Conservation (phyloP, 2,329 filamentous ascomycete genomes). For the Helotiales sp. region DNA sequence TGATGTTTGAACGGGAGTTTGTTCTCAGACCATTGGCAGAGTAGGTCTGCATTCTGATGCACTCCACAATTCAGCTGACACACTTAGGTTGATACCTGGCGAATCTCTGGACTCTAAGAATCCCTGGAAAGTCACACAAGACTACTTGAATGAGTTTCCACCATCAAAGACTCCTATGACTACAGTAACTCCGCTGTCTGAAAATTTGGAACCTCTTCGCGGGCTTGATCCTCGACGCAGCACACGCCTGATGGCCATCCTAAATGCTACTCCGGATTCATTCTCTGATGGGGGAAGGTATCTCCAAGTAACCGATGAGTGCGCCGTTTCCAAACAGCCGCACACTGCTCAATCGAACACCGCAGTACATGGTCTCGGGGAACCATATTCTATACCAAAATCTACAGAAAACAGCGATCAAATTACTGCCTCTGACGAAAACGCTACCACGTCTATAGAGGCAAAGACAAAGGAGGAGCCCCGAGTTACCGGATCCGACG, state of each 20-base stretch:
- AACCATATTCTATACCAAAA: too few species aligned
- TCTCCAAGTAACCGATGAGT: neutral
- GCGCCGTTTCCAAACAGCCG: neutral
- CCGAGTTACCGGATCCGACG: neutral
- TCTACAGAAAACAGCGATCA: neutral
- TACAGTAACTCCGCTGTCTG: constrained; percentile 61
- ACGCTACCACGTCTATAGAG: neutral
- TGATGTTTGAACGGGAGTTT: constrained; percentile 91
- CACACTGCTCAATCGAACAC: neutral
- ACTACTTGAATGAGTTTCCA: constrained; percentile 65
- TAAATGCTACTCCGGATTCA: constrained; percentile 94
- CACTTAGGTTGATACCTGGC: constrained; percentile 58
- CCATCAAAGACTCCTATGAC: constrained; percentile 56
- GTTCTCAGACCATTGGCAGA: constrained; percentile 86
- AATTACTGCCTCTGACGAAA: neutral
- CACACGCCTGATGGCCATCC: constrained; percentile 89
- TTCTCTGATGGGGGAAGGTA: constrained; percentile 86
- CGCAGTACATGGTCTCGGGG: too few species aligned
- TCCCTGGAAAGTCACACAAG: constrained; percentile 65
- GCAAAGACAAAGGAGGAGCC: neutral
- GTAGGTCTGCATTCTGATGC: constrained; percentile 50
- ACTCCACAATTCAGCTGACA: constrained; percentile 20
- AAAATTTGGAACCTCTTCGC: constrained; percentile 58
- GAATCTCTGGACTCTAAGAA: constrained; percentile 56
- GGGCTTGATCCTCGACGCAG: constrained; percentile 57